A percentile compares a stretch with the other conserved stretches of the same genome.
Conservation (phyloP, 1,284 basidiomycete genomes). For the Ganoderma sinense region DNA sequence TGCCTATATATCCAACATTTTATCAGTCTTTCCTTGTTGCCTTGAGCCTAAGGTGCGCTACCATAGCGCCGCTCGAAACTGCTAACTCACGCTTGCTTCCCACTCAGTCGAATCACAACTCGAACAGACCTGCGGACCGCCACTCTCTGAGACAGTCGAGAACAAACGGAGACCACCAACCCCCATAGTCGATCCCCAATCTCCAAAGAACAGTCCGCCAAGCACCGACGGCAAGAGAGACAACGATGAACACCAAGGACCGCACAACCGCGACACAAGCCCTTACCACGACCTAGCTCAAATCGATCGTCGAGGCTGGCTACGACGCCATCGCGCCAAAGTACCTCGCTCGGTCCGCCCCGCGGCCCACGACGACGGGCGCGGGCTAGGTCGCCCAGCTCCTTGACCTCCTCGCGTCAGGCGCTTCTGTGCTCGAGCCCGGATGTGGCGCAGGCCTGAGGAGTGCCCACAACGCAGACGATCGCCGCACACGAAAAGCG, state of each 20-base stretch:
- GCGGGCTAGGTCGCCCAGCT: not conserved
- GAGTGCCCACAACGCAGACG: not conserved
- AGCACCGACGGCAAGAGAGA: not conserved
- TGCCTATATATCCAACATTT: no score
- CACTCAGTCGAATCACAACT: not conserved
- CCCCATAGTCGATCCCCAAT: not conserved
- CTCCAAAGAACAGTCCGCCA: not conserved
- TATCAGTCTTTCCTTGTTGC: no score
- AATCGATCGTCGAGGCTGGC: not conserved
- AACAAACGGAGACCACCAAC: not conserved
- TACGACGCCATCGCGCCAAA: not conserved
- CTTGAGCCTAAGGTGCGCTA: not conserved
- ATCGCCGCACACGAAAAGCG: not conserved
- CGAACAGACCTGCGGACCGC: not conserved
- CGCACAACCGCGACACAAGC: not conserved
- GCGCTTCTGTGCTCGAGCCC: not conserved
- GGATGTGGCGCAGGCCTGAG: not conserved
- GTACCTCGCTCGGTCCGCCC: conserved; percentile 1
- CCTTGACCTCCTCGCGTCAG: not conserved
- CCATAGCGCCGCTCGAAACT: not conserved
- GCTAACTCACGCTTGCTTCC: not conserved
- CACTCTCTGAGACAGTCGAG: not conserved
- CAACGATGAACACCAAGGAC: not conserved
- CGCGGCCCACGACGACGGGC: not conserved
- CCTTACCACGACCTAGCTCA: not conserved